These are phyloP conservation scores for Amanita pseudoporphyria DNA, from an alignment of 768 basidiomycete genomes.

Conservation along the genomic window DNA sequence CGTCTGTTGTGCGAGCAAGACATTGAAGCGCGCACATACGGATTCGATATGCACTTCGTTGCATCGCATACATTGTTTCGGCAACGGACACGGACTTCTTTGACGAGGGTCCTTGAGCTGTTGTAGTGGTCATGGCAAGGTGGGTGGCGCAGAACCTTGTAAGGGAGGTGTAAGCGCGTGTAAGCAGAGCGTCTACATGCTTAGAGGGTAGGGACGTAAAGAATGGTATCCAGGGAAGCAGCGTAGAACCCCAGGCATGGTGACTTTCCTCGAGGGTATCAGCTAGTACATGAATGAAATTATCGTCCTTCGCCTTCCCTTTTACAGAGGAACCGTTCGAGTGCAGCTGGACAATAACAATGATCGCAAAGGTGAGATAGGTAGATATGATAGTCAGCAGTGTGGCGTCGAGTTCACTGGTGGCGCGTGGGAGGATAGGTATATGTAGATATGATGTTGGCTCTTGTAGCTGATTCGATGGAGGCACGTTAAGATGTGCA, in stretches of 20 bases:
- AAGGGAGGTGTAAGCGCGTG: constrained; percentile 47
- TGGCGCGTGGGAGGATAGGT: constrained; percentile 32
- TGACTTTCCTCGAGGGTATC: constrained; percentile 11
- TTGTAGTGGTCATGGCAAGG: neutral
- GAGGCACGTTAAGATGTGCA: constrained; percentile 18
- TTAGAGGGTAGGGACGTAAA: constrained; percentile 43
- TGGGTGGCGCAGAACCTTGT: constrained; percentile 27
- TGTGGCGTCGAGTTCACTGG: constrained; percentile 18
- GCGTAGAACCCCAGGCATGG: constrained; percentile 1
- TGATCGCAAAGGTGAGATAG: constrained; percentile 48
- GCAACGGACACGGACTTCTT: neutral
- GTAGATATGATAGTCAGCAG: constrained; percentile 48
- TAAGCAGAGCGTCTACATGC: constrained; percentile 48
- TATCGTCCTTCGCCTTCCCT: constrained; percentile 9
- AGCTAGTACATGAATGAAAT: constrained; percentile 10
- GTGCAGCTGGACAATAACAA: constrained; percentile 24
- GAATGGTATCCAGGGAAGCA: constrained; percentile 16
- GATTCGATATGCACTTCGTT: constrained; percentile 18
- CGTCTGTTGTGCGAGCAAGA: constrained; percentile 34
- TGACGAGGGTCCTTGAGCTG: constrained; percentile 8
- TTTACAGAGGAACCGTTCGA: neutral
- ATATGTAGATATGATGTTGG: constrained; percentile 21
- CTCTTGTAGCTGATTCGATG: constrained; percentile 2
- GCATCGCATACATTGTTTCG: constrained; percentile 3
- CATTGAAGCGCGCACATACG: constrained; percentile 40